These are phyloP conservation scores for Amauroascus niger DNA, from an alignment of 2,329 filamentous ascomycete species.

Conservation along the genomic window DNA sequence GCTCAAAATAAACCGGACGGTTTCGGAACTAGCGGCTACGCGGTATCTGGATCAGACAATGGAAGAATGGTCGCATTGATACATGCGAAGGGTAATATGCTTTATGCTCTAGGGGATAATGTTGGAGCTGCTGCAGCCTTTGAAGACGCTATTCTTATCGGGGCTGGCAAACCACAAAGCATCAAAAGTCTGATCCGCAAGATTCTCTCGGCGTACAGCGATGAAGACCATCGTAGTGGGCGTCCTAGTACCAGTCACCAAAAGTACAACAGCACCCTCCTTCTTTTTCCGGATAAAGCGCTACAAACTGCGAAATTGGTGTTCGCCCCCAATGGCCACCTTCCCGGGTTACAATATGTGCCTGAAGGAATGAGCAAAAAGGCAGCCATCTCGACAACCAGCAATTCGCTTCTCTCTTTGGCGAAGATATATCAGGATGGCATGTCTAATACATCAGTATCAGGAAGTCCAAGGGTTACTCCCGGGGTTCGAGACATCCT, in stretches of 20 bases:
- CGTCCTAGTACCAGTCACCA: constrained; percentile 28
- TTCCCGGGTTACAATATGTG: constrained; percentile 70
- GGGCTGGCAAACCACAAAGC: constrained; percentile 59
- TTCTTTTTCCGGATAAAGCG: constrained; percentile 75
- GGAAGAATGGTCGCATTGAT: constrained; percentile 86
- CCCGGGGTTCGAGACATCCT: constrained; percentile 84
- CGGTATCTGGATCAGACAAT: constrained; percentile 75
- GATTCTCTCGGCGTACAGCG: constrained; percentile 61
- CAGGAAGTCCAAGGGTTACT: constrained; percentile 49
- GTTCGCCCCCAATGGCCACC: constrained; percentile 63
- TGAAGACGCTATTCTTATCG: constrained; percentile 87
- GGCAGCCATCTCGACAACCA: constrained; percentile 82
- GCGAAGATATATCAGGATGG: constrained; percentile 97
- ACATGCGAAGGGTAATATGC: constrained; percentile 97
- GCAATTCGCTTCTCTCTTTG: constrained; percentile 85
- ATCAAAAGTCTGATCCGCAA: constrained; percentile 70
- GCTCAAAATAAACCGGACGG: constrained; percentile 36
- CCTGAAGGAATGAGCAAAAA: constrained; percentile 61
- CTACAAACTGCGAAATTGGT: constrained; percentile 72
- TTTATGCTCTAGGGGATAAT: constrained; percentile 81
- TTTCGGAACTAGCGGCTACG: constrained; percentile 73
- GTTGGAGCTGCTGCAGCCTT: constrained; percentile 74
- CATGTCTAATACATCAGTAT: constrained; percentile 63
- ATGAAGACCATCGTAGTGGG: constrained; percentile 33
- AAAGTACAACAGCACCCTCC: constrained; percentile 50